phyloP scores from a whole-genome alignment of 495 filamentous ascomycete genomes.

The Talaromyces nanjingensis region DNA sequence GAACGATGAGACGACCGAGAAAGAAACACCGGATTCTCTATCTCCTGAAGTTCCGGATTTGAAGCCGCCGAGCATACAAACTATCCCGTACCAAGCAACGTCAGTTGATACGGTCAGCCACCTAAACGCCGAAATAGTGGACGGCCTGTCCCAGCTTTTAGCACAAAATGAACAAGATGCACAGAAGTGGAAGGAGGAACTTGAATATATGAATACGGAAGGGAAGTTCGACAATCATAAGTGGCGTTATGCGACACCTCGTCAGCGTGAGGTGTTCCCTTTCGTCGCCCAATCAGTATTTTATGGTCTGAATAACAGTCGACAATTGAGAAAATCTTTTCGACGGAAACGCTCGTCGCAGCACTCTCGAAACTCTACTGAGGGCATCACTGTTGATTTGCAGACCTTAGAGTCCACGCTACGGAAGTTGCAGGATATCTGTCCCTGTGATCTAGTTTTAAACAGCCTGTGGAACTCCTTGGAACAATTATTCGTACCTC shows the following conservation, averaged over 20 bases:
- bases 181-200: constrained; percentile 33
- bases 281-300: constrained; percentile 73
- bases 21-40: background rate
- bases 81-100: constrained; percentile 9
- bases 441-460: constrained; percentile 51
- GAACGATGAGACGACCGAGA: background rate
- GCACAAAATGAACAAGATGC: constrained; percentile 29
- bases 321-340: constrained; percentile 61
- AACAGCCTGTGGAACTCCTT: constrained; percentile 71
- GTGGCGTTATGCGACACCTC: constrained; percentile 32
- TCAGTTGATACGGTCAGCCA: constrained; percentile 37
- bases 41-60: background rate
- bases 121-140: constrained; percentile 33
- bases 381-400: constrained; percentile 22
- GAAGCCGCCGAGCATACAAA: constrained; percentile 8
- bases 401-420: constrained; percentile 26
- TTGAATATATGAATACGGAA: constrained; percentile 30
- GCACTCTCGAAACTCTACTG: constrained; percentile 7
- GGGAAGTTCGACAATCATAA: constrained; percentile 34
- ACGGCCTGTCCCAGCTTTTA: constrained; percentile 30
- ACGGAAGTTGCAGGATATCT: constrained; percentile 29
- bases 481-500: constrained; percentile 60
- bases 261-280: constrained; percentile 33
- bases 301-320: constrained; percentile 61
- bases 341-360: constrained; percentile 24